phyloP scores from a whole-genome alignment of 371 early-diverging fungal species.

The Furculomyces boomerangus region DNA sequence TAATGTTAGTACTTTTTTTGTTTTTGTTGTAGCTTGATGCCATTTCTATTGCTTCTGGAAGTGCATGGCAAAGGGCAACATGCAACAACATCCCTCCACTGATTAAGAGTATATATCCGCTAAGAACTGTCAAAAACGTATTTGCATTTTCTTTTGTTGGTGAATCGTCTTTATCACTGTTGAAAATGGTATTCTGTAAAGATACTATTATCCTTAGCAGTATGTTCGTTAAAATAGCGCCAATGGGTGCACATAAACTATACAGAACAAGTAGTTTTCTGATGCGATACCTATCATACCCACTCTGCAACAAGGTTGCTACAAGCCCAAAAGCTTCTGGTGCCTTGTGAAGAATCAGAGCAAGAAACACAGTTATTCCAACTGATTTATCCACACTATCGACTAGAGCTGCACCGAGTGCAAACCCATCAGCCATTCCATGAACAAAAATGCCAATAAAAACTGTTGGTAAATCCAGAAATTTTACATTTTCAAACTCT shows the following conservation, averaged over 20 bases:
- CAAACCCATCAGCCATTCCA: constrained; percentile 88
- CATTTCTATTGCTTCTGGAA: constrained; percentile 30
- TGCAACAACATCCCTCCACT: constrained; percentile 83
- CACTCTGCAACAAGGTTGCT: constrained; percentile 58
- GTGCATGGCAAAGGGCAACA: constrained; percentile 65
- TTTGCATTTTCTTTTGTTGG: constrained; percentile 15
- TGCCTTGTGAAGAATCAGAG: constrained; percentile 93
- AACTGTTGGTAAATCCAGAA: constrained; percentile 18
- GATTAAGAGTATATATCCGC: constrained; percentile 62
- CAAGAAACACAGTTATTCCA: constrained; percentile 75
- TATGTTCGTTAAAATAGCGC: constrained; percentile 55
- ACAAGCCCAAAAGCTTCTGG: constrained; percentile 84
- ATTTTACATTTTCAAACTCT: too few relatives aligned
- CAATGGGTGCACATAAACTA: constrained; percentile 65
- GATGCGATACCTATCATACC: constrained; percentile 36
- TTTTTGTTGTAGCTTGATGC: not conserved
- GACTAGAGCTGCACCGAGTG: constrained; percentile 63
- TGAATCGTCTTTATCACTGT: constrained; percentile 13
- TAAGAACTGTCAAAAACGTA: constrained; percentile 44
- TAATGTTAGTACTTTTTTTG: not conserved
- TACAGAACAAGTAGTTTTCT: constrained; percentile 65
- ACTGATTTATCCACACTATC: constrained; percentile 31
- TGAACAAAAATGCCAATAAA: constrained; percentile 83
- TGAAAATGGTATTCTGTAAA: constrained; percentile 11
- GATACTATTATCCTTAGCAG: constrained; percentile 5